Evolutionary conservation across 2,329 filamentous ascomycete genomes (phyloP), one percentile per base, ranked within the genome.

Genomic region (Ophiocordyceps camponoti-leonardi): DNA sequence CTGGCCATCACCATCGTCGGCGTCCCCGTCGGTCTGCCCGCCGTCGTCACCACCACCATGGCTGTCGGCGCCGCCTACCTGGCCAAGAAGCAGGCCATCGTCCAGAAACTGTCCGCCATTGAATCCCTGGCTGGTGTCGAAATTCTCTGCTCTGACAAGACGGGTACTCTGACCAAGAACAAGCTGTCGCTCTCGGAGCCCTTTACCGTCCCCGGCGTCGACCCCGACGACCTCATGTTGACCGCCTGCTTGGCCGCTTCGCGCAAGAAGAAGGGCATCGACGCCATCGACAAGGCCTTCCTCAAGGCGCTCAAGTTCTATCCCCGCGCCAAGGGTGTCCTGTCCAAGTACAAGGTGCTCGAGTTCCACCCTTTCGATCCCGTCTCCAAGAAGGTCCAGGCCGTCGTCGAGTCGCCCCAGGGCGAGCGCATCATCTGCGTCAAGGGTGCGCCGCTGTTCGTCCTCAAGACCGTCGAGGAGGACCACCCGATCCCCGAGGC

Each of bases 121-220:
- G 86, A 94, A 71, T 93, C 86, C 23, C 75, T 94, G 52, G 86
- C 86, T 60, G 86, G 86, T 71, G 87, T 93, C 50, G 83, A 94
- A 67, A 92, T 94, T 63, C 82, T 94, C 47, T 93, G 86, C 73
- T 90, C 86, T 45, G 86, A 93, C 75, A 93, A 93, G 77, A 93
- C 86, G 28, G 86, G 86, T 68, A 94, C 86, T 48, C 68, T 94
- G 61, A 94, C 86, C 61, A 92, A 90, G 74, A 94, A 94, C 75
- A 93, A 92, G 72, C 77, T 94, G 20, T 90, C 86, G 51, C 73
- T 94, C 42, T 73, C 83, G 45, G 86, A 93, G 61, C 86, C 86
- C 47, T 94, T 81, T 71, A 85, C 80, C 37, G 83, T 92, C 50
- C 71, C 75, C 49, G 86, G 86, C 58, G 83, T 93, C 49, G 83